Evolutionary conservation across 257 asterid genomes (phyloP), one percentile per base, ranked within the genome.

Genomic region (Fraxinus cuspidata): DNA sequence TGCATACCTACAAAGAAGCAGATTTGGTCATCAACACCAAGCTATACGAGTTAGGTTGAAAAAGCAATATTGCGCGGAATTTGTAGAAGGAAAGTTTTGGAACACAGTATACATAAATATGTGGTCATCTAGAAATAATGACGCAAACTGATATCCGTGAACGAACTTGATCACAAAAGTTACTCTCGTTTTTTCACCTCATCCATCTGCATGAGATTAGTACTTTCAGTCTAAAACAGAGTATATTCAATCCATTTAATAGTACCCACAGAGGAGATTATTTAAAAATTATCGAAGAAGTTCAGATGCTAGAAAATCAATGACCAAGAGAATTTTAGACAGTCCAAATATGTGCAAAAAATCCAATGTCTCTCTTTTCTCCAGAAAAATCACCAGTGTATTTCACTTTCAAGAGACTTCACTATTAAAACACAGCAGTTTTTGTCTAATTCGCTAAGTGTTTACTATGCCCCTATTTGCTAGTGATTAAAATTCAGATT

Each of bases 1-100:
- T 89, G 83, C 98, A 88, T 65, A 96, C 98, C 99, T 96, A 87
- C 15, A 78, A 75, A 56, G 72, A 82, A 71, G 60, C 53, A 81
- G 44, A 74, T 4, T 60, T 25, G 74, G 71, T 38, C 31, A 74
- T 73, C 76, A 83, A 76, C 75, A 76, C 73, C 74, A 67, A 68
- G 31, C 68, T 21, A 79, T 70, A 34, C 29, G 78, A 77, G 34
- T 47, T 37, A 34, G 69, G 10, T 58, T 58, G 18, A 28, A 37
- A 35, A 23, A 37, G 53, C 66, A 35, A 56, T 11, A n/a, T 18
- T 6, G 65, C 65, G 7, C 10, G 12, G 21, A 56, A n/a, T 56
- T 56, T 18, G 12, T 27, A 56, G 65, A 7, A 49, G 5, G 7
- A 18, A 49, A 49, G 3, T 49, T 49, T 49, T 49, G 21, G 21